Percentiles rank a stretch among this genome's conserved stretches.
Conservation (phyloP, 768 basidiomycete species). For the Pleurotus tuoliensis region DNA sequence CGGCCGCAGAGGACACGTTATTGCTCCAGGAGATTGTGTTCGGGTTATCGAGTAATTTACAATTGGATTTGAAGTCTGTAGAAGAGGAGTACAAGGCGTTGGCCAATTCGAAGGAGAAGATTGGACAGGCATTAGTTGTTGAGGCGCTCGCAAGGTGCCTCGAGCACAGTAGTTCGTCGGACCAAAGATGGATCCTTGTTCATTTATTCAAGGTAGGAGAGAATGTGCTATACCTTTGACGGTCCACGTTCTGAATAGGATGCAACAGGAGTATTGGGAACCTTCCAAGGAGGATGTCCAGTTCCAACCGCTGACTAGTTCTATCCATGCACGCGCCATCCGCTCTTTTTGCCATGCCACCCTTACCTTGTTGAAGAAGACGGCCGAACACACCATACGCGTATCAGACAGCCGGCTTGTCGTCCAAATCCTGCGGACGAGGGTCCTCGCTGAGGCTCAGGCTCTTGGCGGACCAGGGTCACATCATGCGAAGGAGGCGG, state of each 20-base stretch:
- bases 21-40: constrained; percentile 39
- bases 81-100: constrained; percentile 48
- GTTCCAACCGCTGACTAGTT: constrained; percentile 41
- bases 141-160: constrained; percentile 50
- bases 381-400: constrained; percentile 11
- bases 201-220: constrained; percentile 45
- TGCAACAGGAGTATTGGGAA: constrained; percentile 47
- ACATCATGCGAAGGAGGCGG: constrained; percentile 31
- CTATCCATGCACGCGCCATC: constrained; percentile 47
- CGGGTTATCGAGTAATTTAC: constrained; percentile 42
- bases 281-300: constrained; percentile 21
- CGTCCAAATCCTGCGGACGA: constrained; percentile 26
- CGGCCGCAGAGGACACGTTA: constrained; percentile 26
- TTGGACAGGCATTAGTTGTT: constrained; percentile 36
- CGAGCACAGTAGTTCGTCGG: constrained; percentile 40
- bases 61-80: constrained; percentile 40
- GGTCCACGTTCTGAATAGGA: not conserved
- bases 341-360: constrained; percentile 28
- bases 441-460: constrained; percentile 39
- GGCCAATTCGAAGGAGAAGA: constrained; percentile 32
- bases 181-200: constrained; percentile 48
- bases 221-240: not conserved
- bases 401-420: constrained; percentile 12
- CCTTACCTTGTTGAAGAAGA: constrained; percentile 22
- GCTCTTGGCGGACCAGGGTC: constrained; percentile 25